Conservation (phyloP, 495 filamentous ascomycete genomes). For the Viridothelium virens region DNA sequence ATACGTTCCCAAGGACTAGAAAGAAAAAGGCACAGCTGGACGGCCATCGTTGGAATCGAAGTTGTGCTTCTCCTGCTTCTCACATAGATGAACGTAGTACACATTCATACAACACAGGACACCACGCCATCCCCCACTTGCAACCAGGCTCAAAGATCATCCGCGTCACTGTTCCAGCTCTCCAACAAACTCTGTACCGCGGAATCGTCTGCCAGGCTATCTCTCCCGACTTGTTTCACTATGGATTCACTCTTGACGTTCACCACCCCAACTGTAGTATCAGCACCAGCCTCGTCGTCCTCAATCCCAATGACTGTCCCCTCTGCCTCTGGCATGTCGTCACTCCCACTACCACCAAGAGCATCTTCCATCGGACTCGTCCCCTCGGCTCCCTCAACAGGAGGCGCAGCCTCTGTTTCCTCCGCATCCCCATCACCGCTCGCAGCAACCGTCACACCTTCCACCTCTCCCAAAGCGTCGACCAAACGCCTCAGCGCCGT, state of each 20-base stretch:
- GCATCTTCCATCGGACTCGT: slow-evolving; percentile 11
- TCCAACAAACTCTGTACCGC: slow-evolving; percentile 27
- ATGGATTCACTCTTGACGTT: slow-evolving; percentile 6
- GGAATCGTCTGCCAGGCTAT: slow-evolving; percentile 18
- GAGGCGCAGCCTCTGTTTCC: slow-evolving; percentile 11
- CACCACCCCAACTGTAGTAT: slow-evolving; percentile 15
- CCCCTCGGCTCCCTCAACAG: slow-evolving; percentile 15
- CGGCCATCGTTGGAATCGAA: no score
- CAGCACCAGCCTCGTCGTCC: slow-evolving; percentile 32
- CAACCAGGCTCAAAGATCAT: background rate
- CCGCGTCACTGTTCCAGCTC: slow-evolving; percentile 15
- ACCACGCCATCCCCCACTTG: background rate
- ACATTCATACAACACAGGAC: no score
- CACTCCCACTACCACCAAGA: background rate
- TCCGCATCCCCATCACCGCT: slow-evolving; percentile 15
- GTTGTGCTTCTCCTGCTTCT: no score
- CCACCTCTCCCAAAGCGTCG: slow-evolving; percentile 20
- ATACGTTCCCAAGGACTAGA: no score
- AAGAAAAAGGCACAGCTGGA: no score
- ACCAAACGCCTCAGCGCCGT: slow-evolving; percentile 21
- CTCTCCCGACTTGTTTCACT: background rate
- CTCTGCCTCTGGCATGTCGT: slow-evolving; percentile 22
- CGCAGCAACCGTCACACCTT: slow-evolving; percentile 22
- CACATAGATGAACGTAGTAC: no score
- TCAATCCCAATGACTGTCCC: slow-evolving; percentile 33